phyloP scores from a whole-genome alignment of 768 basidiomycete species.

The Pulveroboletus sp. region DNA sequence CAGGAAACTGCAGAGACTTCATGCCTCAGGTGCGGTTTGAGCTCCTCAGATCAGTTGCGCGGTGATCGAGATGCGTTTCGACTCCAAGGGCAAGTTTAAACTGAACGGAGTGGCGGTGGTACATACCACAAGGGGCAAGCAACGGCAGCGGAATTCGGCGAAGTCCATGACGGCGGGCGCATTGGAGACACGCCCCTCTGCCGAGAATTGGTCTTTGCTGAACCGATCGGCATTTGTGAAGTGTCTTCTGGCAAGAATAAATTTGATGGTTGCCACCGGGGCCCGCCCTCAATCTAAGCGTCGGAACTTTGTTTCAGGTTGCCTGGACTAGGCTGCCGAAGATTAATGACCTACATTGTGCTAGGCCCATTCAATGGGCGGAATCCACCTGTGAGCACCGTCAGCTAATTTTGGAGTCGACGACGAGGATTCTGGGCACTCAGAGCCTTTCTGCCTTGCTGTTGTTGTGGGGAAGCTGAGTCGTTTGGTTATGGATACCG shows the following conservation, averaged over 20 bases:
- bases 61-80: neutral
- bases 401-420: no score
- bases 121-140: neutral
- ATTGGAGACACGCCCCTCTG: neutral
- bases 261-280: neutral
- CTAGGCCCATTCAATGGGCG: no score
- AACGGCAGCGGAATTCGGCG: slow-evolving; percentile 1
- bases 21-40: neutral
- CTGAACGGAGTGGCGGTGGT: neutral
- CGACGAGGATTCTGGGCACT: no score
- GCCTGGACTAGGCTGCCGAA: neutral
- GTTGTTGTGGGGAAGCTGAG: no score
- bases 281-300: neutral
- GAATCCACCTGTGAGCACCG: no score
- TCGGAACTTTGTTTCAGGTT: neutral
- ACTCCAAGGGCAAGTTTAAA: neutral
- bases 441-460: no score
- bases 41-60: slow-evolving; percentile 19
- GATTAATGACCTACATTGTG: no score
- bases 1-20: neutral
- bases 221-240: neutral
- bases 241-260: neutral
- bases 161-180: neutral
- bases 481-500: no score
- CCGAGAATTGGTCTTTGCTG: neutral